Conservation (phyloP, 1,284 basidiomycete genomes). For the Agroathelia rolfsii region DNA sequence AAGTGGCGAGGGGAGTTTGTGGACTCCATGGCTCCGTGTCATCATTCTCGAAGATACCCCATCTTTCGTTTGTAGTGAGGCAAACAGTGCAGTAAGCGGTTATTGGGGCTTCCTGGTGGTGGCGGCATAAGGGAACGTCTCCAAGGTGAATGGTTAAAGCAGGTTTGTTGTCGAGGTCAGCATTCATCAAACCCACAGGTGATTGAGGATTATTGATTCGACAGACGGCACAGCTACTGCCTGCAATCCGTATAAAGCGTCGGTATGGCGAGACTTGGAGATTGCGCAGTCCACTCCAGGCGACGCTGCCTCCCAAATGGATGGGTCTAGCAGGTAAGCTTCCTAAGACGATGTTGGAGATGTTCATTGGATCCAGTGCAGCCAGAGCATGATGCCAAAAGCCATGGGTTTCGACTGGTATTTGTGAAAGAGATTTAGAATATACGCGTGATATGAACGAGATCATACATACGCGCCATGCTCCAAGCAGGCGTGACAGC, state of each 20-base stretch:
- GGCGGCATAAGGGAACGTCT: slow-evolving; percentile 44
- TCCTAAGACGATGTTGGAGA: slow-evolving; percentile 21
- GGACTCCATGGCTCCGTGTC: slow-evolving; percentile 60
- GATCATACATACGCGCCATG: slow-evolving; percentile 30
- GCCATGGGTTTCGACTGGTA: slow-evolving; percentile 41
- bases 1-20: slow-evolving; percentile 55
- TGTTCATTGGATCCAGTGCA: slow-evolving; percentile 43
- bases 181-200: slow-evolving; percentile 41
- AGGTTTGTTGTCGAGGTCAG: slow-evolving; percentile 33
- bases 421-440: slow-evolving; percentile 13
- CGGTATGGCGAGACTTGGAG: slow-evolving; percentile 22
- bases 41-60: slow-evolving; percentile 55
- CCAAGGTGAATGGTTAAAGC: slow-evolving; percentile 33
- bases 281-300: slow-evolving; percentile 11
- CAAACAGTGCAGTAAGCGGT: slow-evolving; percentile 55
- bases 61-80: slow-evolving; percentile 26
- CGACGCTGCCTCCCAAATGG: slow-evolving; percentile 20
- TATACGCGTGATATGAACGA: not conserved
- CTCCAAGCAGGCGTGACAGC: slow-evolving; percentile 30
- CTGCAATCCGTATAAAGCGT: slow-evolving; percentile 33
- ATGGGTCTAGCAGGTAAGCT: slow-evolving; percentile 11
- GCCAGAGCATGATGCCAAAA: slow-evolving; percentile 50
- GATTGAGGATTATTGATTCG: slow-evolving; percentile 51
- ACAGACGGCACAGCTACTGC: slow-evolving; percentile 51
- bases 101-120: slow-evolving; percentile 46